Conservation (phyloP, 2,329 filamentous ascomycete species). For the Pseudopithomyces chartarum region DNA sequence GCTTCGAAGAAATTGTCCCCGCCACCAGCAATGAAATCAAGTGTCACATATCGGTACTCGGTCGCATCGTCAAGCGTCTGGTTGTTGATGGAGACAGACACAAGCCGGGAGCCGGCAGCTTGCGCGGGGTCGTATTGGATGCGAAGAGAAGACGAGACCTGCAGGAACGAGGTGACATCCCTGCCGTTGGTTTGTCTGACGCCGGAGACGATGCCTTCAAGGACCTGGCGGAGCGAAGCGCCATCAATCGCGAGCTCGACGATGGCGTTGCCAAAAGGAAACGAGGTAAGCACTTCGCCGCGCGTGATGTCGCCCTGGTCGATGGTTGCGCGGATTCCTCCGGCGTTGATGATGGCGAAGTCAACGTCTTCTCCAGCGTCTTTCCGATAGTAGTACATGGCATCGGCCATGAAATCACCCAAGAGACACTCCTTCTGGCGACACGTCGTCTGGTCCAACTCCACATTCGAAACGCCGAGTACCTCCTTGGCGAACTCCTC, state of each 20-base stretch:
- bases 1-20: conserved; percentile 65
- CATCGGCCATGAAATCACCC: conserved; percentile 53
- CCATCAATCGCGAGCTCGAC: conserved; percentile 63
- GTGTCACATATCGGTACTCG: conserved; percentile 64
- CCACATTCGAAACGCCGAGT: conserved; percentile 60
- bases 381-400: conserved; percentile 65
- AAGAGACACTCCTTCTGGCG: conserved; percentile 61
- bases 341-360: conserved; percentile 68
- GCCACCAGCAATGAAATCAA: conserved; percentile 64
- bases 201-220: conserved; percentile 63
- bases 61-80: conserved; percentile 52
- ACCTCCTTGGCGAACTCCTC: conserved; percentile 63
- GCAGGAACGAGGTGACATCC: conserved; percentile 63
- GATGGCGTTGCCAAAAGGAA: conserved; percentile 69
- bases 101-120: conserved; percentile 56
- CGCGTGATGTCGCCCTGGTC: conserved; percentile 65
- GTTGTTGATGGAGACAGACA: conserved; percentile 58
- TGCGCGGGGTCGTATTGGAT: conserved; percentile 62
- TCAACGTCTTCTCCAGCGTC: conserved; percentile 54
- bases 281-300: conserved; percentile 66
- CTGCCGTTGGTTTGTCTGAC: conserved; percentile 61
- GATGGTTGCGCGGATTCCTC: conserved; percentile 68
- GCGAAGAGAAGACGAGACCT: conserved; percentile 47
- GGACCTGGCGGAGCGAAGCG: conserved; percentile 59
- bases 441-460: conserved; percentile 65